These are phyloP conservation scores for Alternaria tenuissima DNA, from an alignment of 2,329 filamentous ascomycete genomes.

Conservation along the genomic window DNA sequence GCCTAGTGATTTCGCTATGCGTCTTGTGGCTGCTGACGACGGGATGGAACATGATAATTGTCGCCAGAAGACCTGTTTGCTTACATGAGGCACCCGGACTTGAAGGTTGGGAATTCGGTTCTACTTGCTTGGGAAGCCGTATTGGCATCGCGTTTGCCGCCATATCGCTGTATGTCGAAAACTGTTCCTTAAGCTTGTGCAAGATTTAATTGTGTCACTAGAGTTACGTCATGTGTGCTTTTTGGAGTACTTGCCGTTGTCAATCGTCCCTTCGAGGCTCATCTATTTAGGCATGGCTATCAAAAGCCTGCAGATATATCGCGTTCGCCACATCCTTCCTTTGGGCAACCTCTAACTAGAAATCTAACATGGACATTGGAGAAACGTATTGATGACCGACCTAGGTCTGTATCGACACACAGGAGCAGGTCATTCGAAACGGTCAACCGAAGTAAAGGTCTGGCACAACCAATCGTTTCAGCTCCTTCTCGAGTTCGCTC, in stretches of 20 bases:
- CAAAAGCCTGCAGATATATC: constrained; percentile 14
- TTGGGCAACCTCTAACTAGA: constrained; percentile 26
- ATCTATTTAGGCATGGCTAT: constrained; percentile 41
- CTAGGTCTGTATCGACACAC: constrained; percentile 26
- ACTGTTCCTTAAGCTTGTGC: not conserved
- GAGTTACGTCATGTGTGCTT: constrained; percentile 41
- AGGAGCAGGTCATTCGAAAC: constrained; percentile 29
- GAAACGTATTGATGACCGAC: constrained; percentile 17
- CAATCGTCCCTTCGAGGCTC: constrained; percentile 50
- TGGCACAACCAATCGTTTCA: not conserved
- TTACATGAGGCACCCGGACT: constrained; percentile 29
- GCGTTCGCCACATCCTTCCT: constrained; percentile 28
- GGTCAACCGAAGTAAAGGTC: constrained; percentile 29
- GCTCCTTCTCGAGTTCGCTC: constrained; percentile 17
- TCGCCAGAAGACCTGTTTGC: constrained; percentile 49
- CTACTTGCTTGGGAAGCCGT: constrained; percentile 42
- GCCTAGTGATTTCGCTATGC: constrained; percentile 42
- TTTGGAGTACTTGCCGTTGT: constrained; percentile 46
- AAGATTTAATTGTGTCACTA: constrained; percentile 20
- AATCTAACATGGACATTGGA: constrained; percentile 25
- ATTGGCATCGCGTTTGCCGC: constrained; percentile 43
- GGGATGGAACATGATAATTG: constrained; percentile 52
- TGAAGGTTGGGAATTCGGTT: constrained; percentile 45
- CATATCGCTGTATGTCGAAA: constrained; percentile 42
- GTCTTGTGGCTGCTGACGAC: constrained; percentile 49